Evolutionary conservation across 2,329 filamentous ascomycete species (phyloP).

Genomic region (Cryphonectria radicalis): DNA sequence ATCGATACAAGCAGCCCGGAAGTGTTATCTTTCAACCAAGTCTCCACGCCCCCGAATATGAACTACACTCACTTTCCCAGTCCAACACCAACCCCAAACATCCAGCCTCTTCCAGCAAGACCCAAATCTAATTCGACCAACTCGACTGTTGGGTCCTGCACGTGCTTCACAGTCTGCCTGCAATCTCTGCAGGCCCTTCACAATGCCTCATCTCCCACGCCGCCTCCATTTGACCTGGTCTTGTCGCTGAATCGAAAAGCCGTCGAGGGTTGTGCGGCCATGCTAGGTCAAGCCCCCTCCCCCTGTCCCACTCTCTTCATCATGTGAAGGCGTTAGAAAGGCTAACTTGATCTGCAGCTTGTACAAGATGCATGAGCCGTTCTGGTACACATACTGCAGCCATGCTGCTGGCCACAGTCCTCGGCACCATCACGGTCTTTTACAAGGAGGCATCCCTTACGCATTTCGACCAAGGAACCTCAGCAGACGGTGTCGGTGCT

Average conservation of each 20-base stretch:
- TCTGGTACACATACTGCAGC: conserved; percentile 49
- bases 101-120: conserved; percentile 37
- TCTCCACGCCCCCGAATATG: conserved; percentile 42
- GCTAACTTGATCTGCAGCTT: conserved; percentile 34
- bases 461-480: conserved; percentile 42
- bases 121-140: conserved; percentile 35
- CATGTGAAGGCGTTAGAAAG: not conserved
- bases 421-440: conserved; percentile 52
- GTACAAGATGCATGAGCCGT: conserved; percentile 48
- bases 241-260: conserved; percentile 52
- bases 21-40: conserved; percentile 40
- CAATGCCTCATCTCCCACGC: conserved; percentile 45
- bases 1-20: conserved; percentile 38
- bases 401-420: conserved; percentile 55
- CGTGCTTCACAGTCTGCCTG: conserved; percentile 52
- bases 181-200: conserved; percentile 53
- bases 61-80: conserved; percentile 46
- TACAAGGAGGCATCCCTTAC: conserved; percentile 48
- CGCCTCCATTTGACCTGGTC: conserved; percentile 49
- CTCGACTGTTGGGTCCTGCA: conserved; percentile 42
- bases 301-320: not conserved
- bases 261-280: conserved; percentile 51
- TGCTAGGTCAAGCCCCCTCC: conserved; percentile 41
- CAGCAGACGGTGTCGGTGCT: conserved; percentile 28
- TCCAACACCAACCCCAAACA: conserved; percentile 40